phyloP scores from a whole-genome alignment of 305 asterid genomes.

The Solanum hybrid region DNA sequence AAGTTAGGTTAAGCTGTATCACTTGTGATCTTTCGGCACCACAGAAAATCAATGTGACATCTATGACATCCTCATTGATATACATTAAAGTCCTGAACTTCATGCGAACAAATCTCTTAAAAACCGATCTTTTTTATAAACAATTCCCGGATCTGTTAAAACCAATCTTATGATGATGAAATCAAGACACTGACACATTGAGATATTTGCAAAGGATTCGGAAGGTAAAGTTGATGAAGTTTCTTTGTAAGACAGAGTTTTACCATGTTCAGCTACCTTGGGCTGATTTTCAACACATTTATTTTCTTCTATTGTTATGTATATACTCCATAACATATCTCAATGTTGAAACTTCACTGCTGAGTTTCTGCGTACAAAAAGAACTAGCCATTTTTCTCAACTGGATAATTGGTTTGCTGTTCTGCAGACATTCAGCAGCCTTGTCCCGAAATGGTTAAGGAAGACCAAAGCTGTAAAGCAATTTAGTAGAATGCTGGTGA shows the following conservation, averaged over 20 bases:
- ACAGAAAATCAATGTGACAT: background rate
- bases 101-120: background rate
- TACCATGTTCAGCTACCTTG: background rate
- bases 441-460: constrained; percentile 76
- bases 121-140: background rate
- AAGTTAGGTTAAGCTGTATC: background rate
- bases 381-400: background rate
- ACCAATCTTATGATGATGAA: background rate
- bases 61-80: background rate
- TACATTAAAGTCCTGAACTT: background rate
- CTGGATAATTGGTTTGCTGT: background rate
- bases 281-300: background rate
- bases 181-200: background rate
- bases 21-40: background rate
- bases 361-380: background rate
- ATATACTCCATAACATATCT: background rate
- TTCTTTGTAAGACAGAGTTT: background rate
- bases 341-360: background rate
- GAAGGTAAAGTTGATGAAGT: background rate
- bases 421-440: constrained; percentile 64
- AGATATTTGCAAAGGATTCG: background rate
- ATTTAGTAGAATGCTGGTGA: constrained; percentile 59
- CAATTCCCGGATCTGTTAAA: background rate
- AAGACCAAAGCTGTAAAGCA: constrained; percentile 44
- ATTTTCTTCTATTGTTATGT: background rate